phyloP scores from a whole-genome alignment of 176 grass and related monocot genomes.

The Aegilops tauschii region DNA sequence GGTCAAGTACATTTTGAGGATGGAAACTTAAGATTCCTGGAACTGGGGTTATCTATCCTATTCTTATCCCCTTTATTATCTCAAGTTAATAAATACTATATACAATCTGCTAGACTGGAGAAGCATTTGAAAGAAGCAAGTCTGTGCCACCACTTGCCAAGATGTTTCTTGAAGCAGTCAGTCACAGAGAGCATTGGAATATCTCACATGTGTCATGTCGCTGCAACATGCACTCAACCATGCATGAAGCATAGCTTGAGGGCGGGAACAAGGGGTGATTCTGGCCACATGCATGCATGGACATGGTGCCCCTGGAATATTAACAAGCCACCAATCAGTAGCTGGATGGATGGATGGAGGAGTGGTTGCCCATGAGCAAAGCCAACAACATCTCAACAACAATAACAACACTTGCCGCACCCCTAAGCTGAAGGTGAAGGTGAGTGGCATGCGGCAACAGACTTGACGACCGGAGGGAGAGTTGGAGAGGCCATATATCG shows the following conservation, averaged over 20 bases:
- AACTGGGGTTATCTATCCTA: background rate
- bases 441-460: background rate
- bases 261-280: constrained; percentile 42
- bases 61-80: background rate
- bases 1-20: background rate
- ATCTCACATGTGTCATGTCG: background rate
- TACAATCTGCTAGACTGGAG: background rate
- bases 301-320: constrained; percentile 18
- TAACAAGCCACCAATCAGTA: constrained; percentile 27
- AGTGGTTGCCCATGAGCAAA: constrained; percentile 31
- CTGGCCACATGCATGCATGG: constrained; percentile 24
- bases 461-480: no score
- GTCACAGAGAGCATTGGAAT: background rate
- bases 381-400: constrained; percentile 9
- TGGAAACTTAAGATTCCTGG: background rate
- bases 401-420: background rate
- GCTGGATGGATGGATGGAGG: background rate
- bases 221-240: constrained; percentile 12
- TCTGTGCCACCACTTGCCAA: background rate
- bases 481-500: background rate
- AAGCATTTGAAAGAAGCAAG: constrained; percentile 1
- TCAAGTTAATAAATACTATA: no score
- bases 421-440: background rate
- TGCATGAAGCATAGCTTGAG: constrained; percentile 30
- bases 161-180: constrained; percentile 19